Base-by-base conservation (phyloP, 805 yeast genomes). In the Lipomyces starkeyi region DNA sequence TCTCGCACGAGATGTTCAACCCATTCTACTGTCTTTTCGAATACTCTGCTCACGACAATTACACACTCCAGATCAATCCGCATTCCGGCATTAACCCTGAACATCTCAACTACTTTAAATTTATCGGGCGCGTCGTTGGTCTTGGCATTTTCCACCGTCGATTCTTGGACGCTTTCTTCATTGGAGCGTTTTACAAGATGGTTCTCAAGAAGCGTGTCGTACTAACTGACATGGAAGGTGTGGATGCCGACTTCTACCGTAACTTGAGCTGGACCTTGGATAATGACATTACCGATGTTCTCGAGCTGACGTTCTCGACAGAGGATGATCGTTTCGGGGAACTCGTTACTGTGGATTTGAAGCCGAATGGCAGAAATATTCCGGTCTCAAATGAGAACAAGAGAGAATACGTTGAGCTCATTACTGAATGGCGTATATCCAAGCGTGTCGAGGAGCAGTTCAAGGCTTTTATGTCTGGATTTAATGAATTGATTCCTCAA, bases 1-100 rank as follows among this genome's bases (percentile, higher is more conserved):
- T 95, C 73, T 93, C 98, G 2, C 99, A 95, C 78, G 98, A 95
- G 80, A 95, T 95, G 97, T 95, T 95, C 80, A 93, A 95, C 78
- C 99, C 99, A 71, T 91, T 93, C 80, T 95, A 95, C 80, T 94
- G 99, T 82, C 83, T 95, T 76, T 95, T 95, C 79, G 98, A 95
- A 81, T 95, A 95, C 80, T 93, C 98, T 20, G 96, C 98, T 49
- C 97, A 93, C 81, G 99, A 95, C 82, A 95, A 95, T 80, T 95
- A 95, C 82, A 95, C 99, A 0, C 84, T 95, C 78, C 99, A 95
- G 81, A 95, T 95, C 81, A 95, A 94, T 83, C 97, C 98, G 73
- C 95, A 94, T 80, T 91, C 97, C 27, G 97, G 93, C 71, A 91
- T 95, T 75, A 95, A 95, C 79, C 98, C 98, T 27, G 99, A 95